phyloP scores from a whole-genome alignment of 805 yeast genomes.

The Kazachstania bromeliacearum region DNA sequence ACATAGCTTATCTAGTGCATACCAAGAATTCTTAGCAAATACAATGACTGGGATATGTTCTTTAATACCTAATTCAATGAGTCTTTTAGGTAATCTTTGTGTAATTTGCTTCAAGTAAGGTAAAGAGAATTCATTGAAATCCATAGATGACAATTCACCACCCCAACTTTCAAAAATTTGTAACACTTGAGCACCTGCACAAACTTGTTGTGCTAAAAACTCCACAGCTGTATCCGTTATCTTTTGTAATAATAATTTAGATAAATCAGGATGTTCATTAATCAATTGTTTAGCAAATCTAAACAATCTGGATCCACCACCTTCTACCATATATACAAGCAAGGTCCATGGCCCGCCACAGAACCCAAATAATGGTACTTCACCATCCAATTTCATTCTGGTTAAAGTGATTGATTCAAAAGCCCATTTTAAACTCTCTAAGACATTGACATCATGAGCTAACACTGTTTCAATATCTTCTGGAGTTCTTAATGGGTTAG shows the following conservation, averaged over 20 bases:
- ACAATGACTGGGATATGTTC: conserved; percentile 79
- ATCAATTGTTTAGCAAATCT: conserved; percentile 90
- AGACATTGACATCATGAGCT: conserved; percentile 57
- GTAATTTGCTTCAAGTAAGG: conserved; percentile 81
- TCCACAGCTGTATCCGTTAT: conserved; percentile 85
- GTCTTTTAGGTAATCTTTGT: conserved; percentile 53
- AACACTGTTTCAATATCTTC: conserved; percentile 51
- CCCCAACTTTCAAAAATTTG: conserved; percentile 98
- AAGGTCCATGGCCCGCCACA: conserved; percentile 98
- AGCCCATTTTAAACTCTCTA: conserved; percentile 84
- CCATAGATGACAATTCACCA: conserved; percentile 87
- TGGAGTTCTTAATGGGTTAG: conserved; percentile 72
- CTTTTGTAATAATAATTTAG: conserved; percentile 62
- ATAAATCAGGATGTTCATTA: conserved; percentile 62
- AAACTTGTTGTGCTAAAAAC: conserved; percentile 86
- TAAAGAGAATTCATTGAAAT: conserved; percentile 78
- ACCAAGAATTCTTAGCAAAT: conserved; percentile 96
- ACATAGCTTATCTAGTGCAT: conserved; percentile 79
- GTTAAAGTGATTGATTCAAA: conserved; percentile 87
- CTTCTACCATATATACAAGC: conserved; percentile 94
- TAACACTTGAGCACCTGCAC: conserved; percentile 96
- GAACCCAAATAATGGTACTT: conserved; percentile 91
- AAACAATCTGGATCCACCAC: conserved; percentile 89
- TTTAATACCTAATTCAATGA: conserved; percentile 57
- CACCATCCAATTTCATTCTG: conserved; percentile 74